Percentiles rank a stretch among this genome's conserved stretches.
Evolutionary conservation across 192 early-diverging fungal species (phyloP).

Genomic region (Geranomyces variabilis): DNA sequence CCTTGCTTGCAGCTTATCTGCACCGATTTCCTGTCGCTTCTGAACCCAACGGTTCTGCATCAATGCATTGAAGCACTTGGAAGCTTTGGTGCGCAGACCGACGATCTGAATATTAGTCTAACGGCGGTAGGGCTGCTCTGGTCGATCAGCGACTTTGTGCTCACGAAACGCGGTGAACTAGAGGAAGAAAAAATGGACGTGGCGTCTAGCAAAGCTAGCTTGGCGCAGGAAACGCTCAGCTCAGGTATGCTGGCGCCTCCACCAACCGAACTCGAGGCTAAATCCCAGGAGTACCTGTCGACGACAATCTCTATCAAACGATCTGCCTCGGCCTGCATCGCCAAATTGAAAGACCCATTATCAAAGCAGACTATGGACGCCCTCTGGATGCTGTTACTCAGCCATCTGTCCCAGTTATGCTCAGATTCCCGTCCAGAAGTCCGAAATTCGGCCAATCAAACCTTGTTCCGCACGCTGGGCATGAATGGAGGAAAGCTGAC

Average conservation of each 20-base stretch:
- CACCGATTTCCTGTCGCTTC: conserved; percentile 85
- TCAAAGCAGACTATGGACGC: conserved; percentile 56
- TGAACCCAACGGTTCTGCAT: conserved; percentile 74
- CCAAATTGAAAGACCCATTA: conserved; percentile 24
- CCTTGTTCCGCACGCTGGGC: conserved; percentile 88
- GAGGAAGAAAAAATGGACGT: conserved; percentile 34
- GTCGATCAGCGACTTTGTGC: conserved; percentile 89
- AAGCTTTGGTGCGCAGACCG: conserved; percentile 77
- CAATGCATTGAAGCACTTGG: conserved; percentile 81
- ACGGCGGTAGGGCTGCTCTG: conserved; percentile 91
- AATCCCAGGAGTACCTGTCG: not conserved
- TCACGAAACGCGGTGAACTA: conserved; percentile 68
- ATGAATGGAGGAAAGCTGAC: conserved; percentile 81
- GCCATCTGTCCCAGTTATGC: conserved; percentile 79
- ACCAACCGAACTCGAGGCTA: not conserved
- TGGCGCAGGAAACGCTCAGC: not conserved
- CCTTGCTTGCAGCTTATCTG: conserved; percentile 93
- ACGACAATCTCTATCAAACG: conserved; percentile 17
- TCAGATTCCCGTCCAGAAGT: conserved; percentile 88
- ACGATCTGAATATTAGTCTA: conserved; percentile 93
- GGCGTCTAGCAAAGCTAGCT: not conserved
- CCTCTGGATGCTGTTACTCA: conserved; percentile 90
- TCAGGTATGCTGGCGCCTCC: not conserved
- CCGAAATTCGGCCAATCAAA: conserved; percentile 91
- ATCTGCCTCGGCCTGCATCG: conserved; percentile 29